Base-by-base conservation (phyloP, 768 basidiomycete genomes). In the Serpula lacrymans region DNA sequence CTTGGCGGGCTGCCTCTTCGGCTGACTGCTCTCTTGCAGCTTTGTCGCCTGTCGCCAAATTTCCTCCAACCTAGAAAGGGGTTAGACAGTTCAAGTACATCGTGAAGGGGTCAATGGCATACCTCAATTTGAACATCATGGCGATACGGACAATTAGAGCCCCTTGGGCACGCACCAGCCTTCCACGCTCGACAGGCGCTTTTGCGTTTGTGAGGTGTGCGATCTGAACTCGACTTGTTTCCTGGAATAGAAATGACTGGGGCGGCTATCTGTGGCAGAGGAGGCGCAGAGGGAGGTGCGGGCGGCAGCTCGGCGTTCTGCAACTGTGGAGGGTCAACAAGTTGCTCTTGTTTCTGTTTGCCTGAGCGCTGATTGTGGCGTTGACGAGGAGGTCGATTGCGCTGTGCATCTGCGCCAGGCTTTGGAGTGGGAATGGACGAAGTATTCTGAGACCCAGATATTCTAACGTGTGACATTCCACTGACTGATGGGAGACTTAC, bases 111-210 rank as follows among this genome's bases (percentile, higher is more conserved):
- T 34, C 3, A 23, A 17, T 5, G 13, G 21, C 33, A 43, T 12
- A 8, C 41, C 28, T 20, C n/a, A 47, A 68, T 65, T n/a, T 59
- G 48, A 4, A 53, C 38, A 28, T 57, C 52, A 36, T 71, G 70
- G 8, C n/a, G 33, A 35, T 55, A 70, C 34, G 54, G 46, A 41
- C 70, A 70, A 34, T 55, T 57, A 6, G 54, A 40, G 13, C 68
- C 69, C 44, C 51, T 62, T 39, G 50, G 42, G 50, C 71, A 71
- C 6, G 52, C 55, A 30, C 70, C 69, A 37, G 54, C 55, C 34
- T 56, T 67, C 70, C 68, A 67, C 37, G 57, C 50, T 25, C 43
- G 52, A 48, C 60, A 62, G 34, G 10, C 40, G 11, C 47, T 46
- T 30, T 43, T 46, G 35, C 39, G 45, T 43, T 58, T n/a, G n/a